These are phyloP conservation scores for Fusarium sp. DNA, from an alignment of 2,329 filamentous ascomycete species.

Conservation along the genomic window DNA sequence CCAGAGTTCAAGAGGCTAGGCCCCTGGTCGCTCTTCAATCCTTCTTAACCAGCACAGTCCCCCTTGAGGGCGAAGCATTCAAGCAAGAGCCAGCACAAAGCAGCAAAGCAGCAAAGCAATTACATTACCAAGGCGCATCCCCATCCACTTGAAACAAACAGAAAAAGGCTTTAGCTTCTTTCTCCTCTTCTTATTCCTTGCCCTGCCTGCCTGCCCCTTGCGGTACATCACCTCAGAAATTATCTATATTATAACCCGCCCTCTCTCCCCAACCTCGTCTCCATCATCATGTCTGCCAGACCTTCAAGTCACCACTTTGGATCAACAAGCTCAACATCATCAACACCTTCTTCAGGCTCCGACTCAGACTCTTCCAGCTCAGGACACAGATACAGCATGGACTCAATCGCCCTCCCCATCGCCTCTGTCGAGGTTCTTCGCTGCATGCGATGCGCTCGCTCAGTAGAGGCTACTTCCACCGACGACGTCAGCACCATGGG, in stretches of 20 bases:
- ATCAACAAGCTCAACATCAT: constrained; percentile 36
- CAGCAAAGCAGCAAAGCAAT: background rate
- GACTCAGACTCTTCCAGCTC: constrained; percentile 40
- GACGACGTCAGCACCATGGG: constrained; percentile 66
- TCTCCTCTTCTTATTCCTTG: background rate
- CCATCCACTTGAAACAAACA: constrained; percentile 27
- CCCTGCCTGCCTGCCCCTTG: background rate
- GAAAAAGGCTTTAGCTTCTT: constrained; percentile 22
- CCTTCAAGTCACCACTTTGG: constrained; percentile 34
- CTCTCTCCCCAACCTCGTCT: constrained; percentile 9
- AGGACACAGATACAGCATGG: constrained; percentile 57
- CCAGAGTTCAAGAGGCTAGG: constrained; percentile 28
- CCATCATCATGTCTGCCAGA: constrained; percentile 31
- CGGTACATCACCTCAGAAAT: constrained; percentile 13
- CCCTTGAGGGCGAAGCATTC: constrained; percentile 25
- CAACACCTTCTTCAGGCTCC: constrained; percentile 28
- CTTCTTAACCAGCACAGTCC: constrained; percentile 26
- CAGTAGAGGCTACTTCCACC: constrained; percentile 67
- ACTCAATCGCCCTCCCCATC: constrained; percentile 53
- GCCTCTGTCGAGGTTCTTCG: constrained; percentile 67
- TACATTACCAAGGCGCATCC: constrained; percentile 26
- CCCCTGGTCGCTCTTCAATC: constrained; percentile 23
- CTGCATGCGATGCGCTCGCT: constrained; percentile 68
- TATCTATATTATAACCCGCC: constrained; percentile 36
- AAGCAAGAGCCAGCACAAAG: constrained; percentile 3